phyloP scores from a whole-genome alignment of 768 basidiomycete genomes.

The Boletus fagicola region DNA sequence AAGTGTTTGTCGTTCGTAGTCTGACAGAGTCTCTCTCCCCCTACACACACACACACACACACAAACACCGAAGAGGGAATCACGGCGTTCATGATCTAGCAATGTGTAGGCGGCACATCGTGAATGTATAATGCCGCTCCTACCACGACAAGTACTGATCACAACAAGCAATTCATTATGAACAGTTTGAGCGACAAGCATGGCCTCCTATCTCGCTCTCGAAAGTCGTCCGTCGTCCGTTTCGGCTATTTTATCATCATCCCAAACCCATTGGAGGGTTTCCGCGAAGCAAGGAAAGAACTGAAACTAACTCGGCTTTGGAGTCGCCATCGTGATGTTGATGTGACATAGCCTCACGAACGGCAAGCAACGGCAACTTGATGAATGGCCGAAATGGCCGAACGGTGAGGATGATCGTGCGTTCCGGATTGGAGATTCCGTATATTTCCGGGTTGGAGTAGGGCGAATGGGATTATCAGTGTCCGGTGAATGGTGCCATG shows the following conservation, averaged over 20 bases:
- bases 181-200: conserved; percentile 3
- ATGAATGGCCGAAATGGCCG: conserved; percentile 9
- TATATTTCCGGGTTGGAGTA: neutral
- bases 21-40: neutral
- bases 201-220: conserved; percentile 1
- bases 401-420: neutral
- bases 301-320: neutral
- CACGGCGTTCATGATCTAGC: conserved; percentile 1
- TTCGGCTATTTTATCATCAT: neutral
- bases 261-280: neutral
- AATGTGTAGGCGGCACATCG: neutral
- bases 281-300: conserved; percentile 27
- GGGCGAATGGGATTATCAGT: neutral
- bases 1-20: neutral
- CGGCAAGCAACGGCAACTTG: conserved; percentile 4
- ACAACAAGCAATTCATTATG: neutral
- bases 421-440: neutral
- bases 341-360: conserved; percentile 3
- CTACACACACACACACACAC: neutral
- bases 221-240: neutral
- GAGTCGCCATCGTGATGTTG: conserved; percentile 12
- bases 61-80: neutral
- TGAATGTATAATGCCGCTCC: neutral
- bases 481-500: neutral
- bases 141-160: neutral